Evolutionary conservation across 2,329 filamentous ascomycete species (phyloP), one percentile per base, ranked within the genome.

Genomic region (Fusarium caatingaense): DNA sequence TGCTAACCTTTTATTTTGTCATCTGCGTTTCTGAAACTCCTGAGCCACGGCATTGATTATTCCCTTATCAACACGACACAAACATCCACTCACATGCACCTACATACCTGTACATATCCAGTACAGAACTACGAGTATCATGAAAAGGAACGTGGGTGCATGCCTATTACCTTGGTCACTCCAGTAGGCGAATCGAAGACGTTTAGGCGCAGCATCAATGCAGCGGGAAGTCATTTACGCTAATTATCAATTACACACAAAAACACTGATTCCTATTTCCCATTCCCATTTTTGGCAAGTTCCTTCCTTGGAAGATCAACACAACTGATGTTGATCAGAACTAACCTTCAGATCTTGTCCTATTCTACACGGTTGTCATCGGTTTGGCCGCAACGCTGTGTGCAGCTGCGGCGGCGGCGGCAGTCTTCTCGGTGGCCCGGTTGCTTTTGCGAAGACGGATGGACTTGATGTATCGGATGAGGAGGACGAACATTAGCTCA

Each of bases 401-500:
- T 42, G 73, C 66, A 44, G 72, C 66, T n/a, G 66, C 73, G 32
- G 86, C 73, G 32, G 86, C 83, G 7, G 90, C 88, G 30, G 30
- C 30, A 12, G 91, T 89, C 54, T 89, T 75, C 53, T 89, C 85
- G 15, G 90, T 89, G 18, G 89, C 84, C 60, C 90, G 92, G 70
- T 88, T 86, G 45, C 97, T 83, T 78, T 92, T 91, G 71, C 91
- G 86, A 46, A 89, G 86, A 74, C 88, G 89, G 60, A 97, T 74
- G 72, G 89, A 88, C 72, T 90, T 88, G 56, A 98, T 77, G 75
- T 96, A 97, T 74, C 93, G 89, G 80, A 98, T 90, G 53, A 99
- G 86, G 28, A 97, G 83, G 68, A 98, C 85, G 78, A 98, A 98
- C 46, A 94, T 79, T 18, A 98, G 83, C 80, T 98, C 96, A 81